Base-by-base conservation (phyloP, 495 filamentous ascomycete species). In the Neurospora tetrasperma region DNA sequence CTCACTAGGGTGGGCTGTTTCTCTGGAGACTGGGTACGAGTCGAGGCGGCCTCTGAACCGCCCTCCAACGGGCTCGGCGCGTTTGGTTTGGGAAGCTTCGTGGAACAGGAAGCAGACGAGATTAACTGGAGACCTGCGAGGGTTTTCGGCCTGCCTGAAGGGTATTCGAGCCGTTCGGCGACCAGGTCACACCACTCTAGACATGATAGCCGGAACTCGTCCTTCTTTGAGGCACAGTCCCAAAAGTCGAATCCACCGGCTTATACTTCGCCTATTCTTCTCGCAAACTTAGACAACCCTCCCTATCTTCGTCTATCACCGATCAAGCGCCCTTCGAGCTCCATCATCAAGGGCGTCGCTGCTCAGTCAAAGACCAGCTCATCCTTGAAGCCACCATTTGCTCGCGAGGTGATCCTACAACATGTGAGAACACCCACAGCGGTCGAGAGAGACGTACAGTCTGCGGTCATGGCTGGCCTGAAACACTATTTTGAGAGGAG, bases 21-120 rank as follows among this genome's bases (percentile, higher is more conserved):
- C 80, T 97, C 95, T 1, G 96, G 96, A 16, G 96, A 99, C 78
- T 99, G 96, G 96, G 93, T 98, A n/a, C 88, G 90, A 4, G 84
- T 99, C 23, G 93, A 96, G 82, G 83, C 88, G 1, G 86, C 91
- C 16, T 83, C 89, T 46, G 92, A 93, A 75, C 89, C 91, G 16
- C 87, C 88, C 14, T 81, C 87, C 74, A 85, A 85, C 74, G 88
- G 82, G 79, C 83, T 83, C 80, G 90, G 81, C 82, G 83, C 82
- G 73, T 90, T 87, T 69, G 81, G 86, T 23, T 80, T 85, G 42
- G 88, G 85, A 27, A 89, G 83, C 73, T 85, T 88, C 74, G 84
- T 81, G 5, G 78, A 83, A 40, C 76, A 77, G 38, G 87, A 85
- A 59, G 72, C 77, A 62, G 84, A 85, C 66, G 87, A 90, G 71